Base-by-base conservation (phyloP, 192 early-diverging fungal species). In the Linnemannia exigua region DNA sequence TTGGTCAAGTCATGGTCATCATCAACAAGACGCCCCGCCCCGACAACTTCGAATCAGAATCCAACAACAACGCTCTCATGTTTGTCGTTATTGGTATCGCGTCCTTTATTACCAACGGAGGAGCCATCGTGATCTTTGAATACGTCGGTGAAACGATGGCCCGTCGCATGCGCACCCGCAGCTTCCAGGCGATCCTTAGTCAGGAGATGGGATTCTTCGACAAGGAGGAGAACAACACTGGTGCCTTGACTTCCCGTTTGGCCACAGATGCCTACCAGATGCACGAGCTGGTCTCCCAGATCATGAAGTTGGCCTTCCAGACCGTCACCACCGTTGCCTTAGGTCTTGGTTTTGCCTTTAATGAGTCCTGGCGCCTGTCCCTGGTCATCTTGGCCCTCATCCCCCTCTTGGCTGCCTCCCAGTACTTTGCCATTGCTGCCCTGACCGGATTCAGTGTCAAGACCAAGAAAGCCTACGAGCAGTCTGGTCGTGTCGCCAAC, bases 131-230 rank as follows among this genome's bases (percentile, higher is more conserved):
- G 35, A 19, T 86, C 31, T 86, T 86, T 69, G 84, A 86, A 35
- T 73, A 72, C 28, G 52, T 77, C 68, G 84, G 78, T 46, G 84
- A 86, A 35, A 69, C 5, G 8, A 86, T 86, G 84, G 78, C 72
- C 22, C 84, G 84, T 63, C 84, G 84, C n/a, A 86, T 86, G 84
- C 61, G 84, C 77, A 72, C 78, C 67, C 38, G 17, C 36, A 86
- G 84, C 68, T 86, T 86, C 75, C 69, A 84, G 71, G 89, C 94
- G 25, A 94, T 98, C 72, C 77, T 98, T 70, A 88, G 91, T n/a
- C 97, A 98, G 86, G 95, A 98, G 37, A 95, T 97, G 76, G 95
- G 88, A 5, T 98, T 93, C 89, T 98, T 97, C 87, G 97, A 98
- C 86, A 66, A 83, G 17, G 91, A 92, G 74, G 89, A 90, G 75